Percentiles rank a stretch among this genome's conserved stretches.
phyloP scores from a whole-genome alignment of 345 rosid species.

The Arabis hirsuta region DNA sequence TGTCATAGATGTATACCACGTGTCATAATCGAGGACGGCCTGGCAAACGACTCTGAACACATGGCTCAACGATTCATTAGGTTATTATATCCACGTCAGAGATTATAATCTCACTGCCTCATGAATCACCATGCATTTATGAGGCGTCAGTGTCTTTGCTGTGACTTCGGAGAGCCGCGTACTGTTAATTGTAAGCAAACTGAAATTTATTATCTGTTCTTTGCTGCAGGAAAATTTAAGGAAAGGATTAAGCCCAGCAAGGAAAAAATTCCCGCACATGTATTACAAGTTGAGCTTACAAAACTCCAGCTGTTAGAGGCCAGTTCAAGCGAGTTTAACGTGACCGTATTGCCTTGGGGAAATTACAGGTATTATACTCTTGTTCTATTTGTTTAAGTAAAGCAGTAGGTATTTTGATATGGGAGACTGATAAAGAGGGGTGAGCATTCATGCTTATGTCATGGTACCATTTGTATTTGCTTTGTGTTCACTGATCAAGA shows the following conservation, averaged over 20 bases:
- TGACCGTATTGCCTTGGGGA: slow-evolving; percentile 96
- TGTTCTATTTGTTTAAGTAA: slow-evolving; percentile 18
- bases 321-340: slow-evolving; percentile 99
- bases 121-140: slow-evolving; percentile 14
- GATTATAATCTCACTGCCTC: slow-evolving; percentile 4
- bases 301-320: slow-evolving; percentile 98
- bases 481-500: slow-evolving; percentile 22
- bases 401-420: slow-evolving; percentile 19
- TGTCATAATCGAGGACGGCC: slow-evolving; percentile 19
- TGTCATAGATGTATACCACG: slow-evolving; percentile 24
- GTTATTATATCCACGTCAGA: neutral
- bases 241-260: slow-evolving; percentile 88
- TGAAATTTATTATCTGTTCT: slow-evolving; percentile 14
- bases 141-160: slow-evolving; percentile 5
- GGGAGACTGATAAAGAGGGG: slow-evolving; percentile 16
- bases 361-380: slow-evolving; percentile 71
- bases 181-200: slow-evolving; percentile 13
- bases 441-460: slow-evolving; percentile 5
- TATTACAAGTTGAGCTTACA: slow-evolving; percentile 95
- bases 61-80: slow-evolving; percentile 21
- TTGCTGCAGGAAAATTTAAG: slow-evolving; percentile 82
- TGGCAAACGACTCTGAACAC: slow-evolving; percentile 35
- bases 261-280: slow-evolving; percentile 87
- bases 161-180: neutral
- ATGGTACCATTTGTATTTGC: slow-evolving; percentile 16